Conservation (phyloP, 2,329 filamentous ascomycete genomes). For the Trichophyton rubrum region DNA sequence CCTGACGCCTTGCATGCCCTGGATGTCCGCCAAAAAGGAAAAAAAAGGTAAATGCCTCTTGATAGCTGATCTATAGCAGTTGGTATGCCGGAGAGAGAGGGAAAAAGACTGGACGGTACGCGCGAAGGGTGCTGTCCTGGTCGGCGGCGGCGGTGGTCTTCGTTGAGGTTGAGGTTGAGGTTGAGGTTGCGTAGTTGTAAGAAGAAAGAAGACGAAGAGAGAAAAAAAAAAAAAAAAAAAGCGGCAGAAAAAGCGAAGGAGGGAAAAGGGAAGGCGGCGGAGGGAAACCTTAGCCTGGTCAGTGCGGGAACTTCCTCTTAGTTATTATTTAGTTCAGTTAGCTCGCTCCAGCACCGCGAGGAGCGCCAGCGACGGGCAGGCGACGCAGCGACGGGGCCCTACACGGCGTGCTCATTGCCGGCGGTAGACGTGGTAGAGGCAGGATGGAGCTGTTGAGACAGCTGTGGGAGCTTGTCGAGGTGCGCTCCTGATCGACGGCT, state of each 20-base stretch:
- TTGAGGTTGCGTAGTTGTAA: not conserved
- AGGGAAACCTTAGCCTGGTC: constrained; percentile 4
- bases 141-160: not conserved
- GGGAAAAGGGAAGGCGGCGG: constrained; percentile 8
- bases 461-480: not conserved
- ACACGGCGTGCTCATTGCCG: too few relatives aligned
- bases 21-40: not conserved
- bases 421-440: not conserved
- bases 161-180: not conserved
- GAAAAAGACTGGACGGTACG: not conserved
- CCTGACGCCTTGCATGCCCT: not conserved
- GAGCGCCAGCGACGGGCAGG: not conserved
- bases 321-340: not conserved
- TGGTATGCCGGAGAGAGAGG: not conserved
- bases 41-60: not conserved
- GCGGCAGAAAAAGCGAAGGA: not conserved
- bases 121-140: not conserved
- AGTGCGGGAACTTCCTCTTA: not conserved
- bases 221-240: not conserved
- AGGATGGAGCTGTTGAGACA: not conserved
- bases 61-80: not conserved
- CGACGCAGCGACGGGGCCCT: too few relatives aligned
- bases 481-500: not conserved
- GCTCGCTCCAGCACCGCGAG: not conserved
- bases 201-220: not conserved